Evolutionary conservation across 2,329 filamentous ascomycete genomes (phyloP), one percentile per base, ranked within the genome.

Genomic region (Karstenula rhodostoma): DNA sequence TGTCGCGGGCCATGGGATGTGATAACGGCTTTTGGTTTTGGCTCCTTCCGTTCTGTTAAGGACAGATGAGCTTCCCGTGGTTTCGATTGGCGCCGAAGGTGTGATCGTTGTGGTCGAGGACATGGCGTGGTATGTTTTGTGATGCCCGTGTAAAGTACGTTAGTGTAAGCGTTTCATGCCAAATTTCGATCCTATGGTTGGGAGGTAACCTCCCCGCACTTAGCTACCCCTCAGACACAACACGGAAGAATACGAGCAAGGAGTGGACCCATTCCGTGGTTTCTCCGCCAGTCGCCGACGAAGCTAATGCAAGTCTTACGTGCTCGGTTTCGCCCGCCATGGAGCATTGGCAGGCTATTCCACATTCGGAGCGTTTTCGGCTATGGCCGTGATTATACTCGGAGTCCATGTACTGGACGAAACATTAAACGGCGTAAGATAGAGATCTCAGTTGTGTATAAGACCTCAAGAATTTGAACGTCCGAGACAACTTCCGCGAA

Each of bases 1-100:
- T 65, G 78, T 76, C 17, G 75, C 72, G 57, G 79, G 79, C 52
- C 65, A 67, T 12, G 71, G 72, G 43, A 63, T 51, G 23, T 58
- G 33, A 42, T 40, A 54, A 12, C 56, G 17, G 35, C 56, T 53
- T 54, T 40, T 54, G 10, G 49, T 7, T 32, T 57, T 23, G n/a
- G 3, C 17, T 1, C 40, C 19, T 33, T 29, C 27, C 12, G 49
- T 33, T 52, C 15, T 52, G 32, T 52, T 40, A n/a, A 52, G 33
- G 3, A 22, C 49, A 3, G 32, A 52, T 27, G 19, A 23, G 6
- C 9, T 25, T 0, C 27, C 49, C 15, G 17, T 52, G 22, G 32
- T n/a, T 52, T 27, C 25, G 27, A 37, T 19, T 7, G 27, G 23
- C 22, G 4, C 6, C 8, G 32, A 19, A n/a, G 49, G 4, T 27